These are phyloP conservation scores for Coemansia sp. DNA, from an alignment of 192 early-diverging fungal species.

Conservation along the genomic window DNA sequence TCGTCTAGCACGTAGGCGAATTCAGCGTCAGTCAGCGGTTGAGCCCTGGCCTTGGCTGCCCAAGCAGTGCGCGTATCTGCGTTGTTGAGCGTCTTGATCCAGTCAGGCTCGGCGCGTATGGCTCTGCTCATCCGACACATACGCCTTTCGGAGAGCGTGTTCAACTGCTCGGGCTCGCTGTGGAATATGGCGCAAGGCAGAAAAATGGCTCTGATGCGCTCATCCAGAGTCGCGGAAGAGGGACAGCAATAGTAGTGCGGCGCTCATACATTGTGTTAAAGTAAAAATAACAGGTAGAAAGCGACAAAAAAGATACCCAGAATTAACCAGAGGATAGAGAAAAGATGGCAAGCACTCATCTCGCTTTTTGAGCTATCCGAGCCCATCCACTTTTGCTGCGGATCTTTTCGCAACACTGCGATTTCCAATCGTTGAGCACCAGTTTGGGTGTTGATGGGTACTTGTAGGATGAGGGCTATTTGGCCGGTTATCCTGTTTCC, in stretches of 20 bases:
- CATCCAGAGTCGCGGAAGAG: neutral
- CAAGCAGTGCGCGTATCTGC: slow-evolving; percentile 1
- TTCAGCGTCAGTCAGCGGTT: slow-evolving; percentile 18
- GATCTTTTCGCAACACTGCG: neutral
- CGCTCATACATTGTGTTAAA: neutral
- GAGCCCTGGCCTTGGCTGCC: neutral
- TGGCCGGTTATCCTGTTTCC: neutral
- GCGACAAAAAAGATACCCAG: neutral
- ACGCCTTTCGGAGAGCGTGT: neutral
- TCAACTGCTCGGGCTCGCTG: neutral
- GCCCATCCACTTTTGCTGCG: neutral
- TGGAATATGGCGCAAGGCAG: neutral
- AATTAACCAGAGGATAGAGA: neutral
- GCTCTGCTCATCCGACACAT: slow-evolving; percentile 12
- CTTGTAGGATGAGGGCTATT: neutral
- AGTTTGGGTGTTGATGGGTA: neutral
- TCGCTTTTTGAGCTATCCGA: neutral
- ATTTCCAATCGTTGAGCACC: neutral
- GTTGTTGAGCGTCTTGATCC: slow-evolving; percentile 17
- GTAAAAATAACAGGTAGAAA: neutral
- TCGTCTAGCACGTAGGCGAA: slow-evolving; percentile 24
- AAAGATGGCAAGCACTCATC: neutral
- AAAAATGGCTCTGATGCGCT: neutral
- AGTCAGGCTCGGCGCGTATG: slow-evolving; percentile 35
- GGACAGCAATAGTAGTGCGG: neutral